Conservation (phyloP, 192 early-diverging fungal species). For the Podila horticola region DNA sequence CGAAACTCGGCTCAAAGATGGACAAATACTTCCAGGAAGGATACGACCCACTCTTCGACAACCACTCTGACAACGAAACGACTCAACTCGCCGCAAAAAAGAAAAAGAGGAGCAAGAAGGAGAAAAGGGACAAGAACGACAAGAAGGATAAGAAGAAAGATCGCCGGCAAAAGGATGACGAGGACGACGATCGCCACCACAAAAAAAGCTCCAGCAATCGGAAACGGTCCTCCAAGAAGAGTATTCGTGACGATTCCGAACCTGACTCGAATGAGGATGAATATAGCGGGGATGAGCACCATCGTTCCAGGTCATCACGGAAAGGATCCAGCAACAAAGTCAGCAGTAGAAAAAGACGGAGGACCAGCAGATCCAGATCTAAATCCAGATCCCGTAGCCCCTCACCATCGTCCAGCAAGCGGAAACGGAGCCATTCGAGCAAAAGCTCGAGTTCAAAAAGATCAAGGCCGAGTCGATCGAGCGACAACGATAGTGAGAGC, state of each 20-base stretch:
- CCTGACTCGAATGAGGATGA: neutral
- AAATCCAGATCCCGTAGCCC: neutral
- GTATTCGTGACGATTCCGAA: neutral
- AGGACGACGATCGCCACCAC: neutral
- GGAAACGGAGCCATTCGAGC: neutral
- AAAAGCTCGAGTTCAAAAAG: neutral
- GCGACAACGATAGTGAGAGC: neutral
- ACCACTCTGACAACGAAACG: slow-evolving; percentile 29
- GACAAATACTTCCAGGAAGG: slow-evolving; percentile 65
- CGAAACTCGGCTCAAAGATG: slow-evolving; percentile 59
- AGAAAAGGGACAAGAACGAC: slow-evolving; percentile 17
- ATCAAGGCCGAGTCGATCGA: neutral
- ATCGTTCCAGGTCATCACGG: too few species aligned
- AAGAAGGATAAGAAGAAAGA: slow-evolving; percentile 23
- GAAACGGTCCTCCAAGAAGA: neutral
- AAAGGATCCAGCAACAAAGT: neutral
- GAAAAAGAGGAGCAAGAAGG: slow-evolving; percentile 30
- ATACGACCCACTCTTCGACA: slow-evolving; percentile 61
- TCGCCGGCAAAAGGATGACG: neutral
- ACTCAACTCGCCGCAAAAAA: slow-evolving; percentile 13
- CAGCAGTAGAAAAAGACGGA: slow-evolving; percentile 2
- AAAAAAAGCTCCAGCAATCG: too few species aligned
- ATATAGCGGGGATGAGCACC: neutral
- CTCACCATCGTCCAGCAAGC: neutral
- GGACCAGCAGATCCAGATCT: neutral